Evolutionary conservation across 2,329 filamentous ascomycete species (phyloP).

Genomic region (Hymenoscyphus albidus): DNA sequence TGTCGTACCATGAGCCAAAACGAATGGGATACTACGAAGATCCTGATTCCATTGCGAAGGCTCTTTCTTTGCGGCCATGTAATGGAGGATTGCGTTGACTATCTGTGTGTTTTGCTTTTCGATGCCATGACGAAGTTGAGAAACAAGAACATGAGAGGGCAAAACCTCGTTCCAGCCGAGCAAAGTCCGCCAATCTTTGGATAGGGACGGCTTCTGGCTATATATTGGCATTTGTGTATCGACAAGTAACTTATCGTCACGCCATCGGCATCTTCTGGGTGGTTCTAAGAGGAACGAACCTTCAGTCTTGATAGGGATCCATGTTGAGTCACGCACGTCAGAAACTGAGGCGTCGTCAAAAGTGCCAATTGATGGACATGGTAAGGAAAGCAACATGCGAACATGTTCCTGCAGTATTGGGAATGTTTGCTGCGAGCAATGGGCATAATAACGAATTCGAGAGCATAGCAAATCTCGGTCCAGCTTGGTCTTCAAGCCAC

Average conservation of each 20-base stretch:
- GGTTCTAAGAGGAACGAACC: constrained; percentile 9
- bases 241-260: constrained; percentile 17
- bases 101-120: constrained; percentile 12
- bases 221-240: constrained; percentile 21
- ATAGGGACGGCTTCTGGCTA: constrained; percentile 5
- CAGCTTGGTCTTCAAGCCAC: constrained; percentile 23
- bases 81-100: constrained; percentile 22
- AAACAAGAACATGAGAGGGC: constrained; percentile 16
- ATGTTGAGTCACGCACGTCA: constrained; percentile 2
- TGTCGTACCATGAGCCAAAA: constrained; percentile 12
- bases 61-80: constrained; percentile 14
- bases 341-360: background rate
- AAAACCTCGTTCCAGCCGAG: constrained; percentile 25
- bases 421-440: constrained; percentile 9
- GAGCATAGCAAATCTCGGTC: constrained; percentile 22
- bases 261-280: constrained; percentile 22
- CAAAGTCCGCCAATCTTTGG: constrained; percentile 15
- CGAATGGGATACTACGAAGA: constrained; percentile 17
- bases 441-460: constrained; percentile 19
- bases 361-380: background rate
- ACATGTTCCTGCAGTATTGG: constrained; percentile 10
- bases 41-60: background rate
- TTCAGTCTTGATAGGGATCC: constrained; percentile 21
- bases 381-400: constrained; percentile 7
- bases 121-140: constrained; percentile 22